A percentile compares a stretch with the other conserved stretches of the same genome.
Evolutionary conservation across 1,284 basidiomycete species (phyloP).

Genomic region (Rhodotorula sp.): DNA sequence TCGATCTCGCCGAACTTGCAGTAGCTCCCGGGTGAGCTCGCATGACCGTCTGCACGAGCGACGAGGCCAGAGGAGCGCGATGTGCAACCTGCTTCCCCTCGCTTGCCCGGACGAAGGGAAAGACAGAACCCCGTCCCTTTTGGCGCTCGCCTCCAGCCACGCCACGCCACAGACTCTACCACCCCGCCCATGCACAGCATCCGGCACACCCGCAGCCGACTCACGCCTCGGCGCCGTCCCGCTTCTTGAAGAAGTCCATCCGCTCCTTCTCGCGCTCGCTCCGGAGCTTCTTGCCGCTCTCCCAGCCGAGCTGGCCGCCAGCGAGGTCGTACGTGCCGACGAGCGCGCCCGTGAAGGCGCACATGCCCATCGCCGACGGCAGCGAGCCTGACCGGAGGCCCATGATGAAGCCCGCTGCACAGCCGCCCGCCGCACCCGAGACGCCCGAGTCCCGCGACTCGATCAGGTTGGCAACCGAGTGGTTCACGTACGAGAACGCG

Average conservation of each 20-base stretch:
- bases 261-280: slow-evolving; percentile 36
- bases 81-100: no score
- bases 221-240: slow-evolving; percentile 28
- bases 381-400: slow-evolving; percentile 39
- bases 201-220: no score
- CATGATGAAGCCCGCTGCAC: slow-evolving; percentile 41
- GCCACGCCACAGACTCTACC: background rate
- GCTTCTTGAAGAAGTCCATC: slow-evolving; percentile 40
- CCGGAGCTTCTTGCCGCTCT: slow-evolving; percentile 28
- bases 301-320: slow-evolving; percentile 39
- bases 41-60: no score
- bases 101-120: no score
- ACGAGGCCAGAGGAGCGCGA: no score
- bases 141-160: background rate
- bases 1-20: no score
- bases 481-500: slow-evolving; percentile 36
- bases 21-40: no score
- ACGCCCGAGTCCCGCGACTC: slow-evolving; percentile 34
- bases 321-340: slow-evolving; percentile 42
- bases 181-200: background rate
- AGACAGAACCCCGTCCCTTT: background rate
- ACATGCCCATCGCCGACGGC: slow-evolving; percentile 40
- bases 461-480: slow-evolving; percentile 40
- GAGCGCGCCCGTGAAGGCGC: slow-evolving; percentile 39
- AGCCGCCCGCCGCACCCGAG: slow-evolving; percentile 40